Evolutionary conservation across 192 early-diverging fungal species (phyloP), one percentile per base, ranked within the genome.

Genomic region (Helicostylum pulchrum): DNA sequence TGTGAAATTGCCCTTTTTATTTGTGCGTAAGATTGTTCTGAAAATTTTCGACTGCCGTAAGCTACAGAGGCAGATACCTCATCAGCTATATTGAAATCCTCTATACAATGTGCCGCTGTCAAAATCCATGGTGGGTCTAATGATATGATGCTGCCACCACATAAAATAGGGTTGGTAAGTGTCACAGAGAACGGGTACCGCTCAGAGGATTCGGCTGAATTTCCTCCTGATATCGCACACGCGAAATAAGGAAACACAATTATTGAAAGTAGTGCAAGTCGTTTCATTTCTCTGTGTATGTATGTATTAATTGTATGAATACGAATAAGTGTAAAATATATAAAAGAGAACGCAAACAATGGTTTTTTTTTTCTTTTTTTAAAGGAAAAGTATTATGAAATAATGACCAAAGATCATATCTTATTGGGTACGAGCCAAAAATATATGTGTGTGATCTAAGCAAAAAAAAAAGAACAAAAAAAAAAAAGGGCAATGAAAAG

Each of bases 51-150:
- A 30, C 44, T 61, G 4, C 59, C 59, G 46, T 61, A 61, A 12
- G 23, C 59, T 9, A 61, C 59, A 0, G 59, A 34, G 19, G 54
- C 31, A 39, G 36, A 48, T 14, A 14, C 46, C 4, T 48, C 46
- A 3, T 44, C 8, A 7, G 9, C 11, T 23, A 17, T 39, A 4
- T 36, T 34, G 12, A 15, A 23, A 30, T 53, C 51, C 7, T n/a
- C 23, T 31, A 64, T 36, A 64, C 62, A 64, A 42, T 64, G 62
- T 1, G 62, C 62, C 0, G 62, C 62, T 64, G 62, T 64, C 7
- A 64, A n/a, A 4, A 64, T 8, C 39, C 48, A 52, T 43, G 62
- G 20, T 20, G 62, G 62, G 11, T 64, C 26, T 23, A 64, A 30
- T 31, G 62, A 64, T 10, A 64, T 45, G 5, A 64, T 53, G 11